Percentiles rank a stretch among this genome's conserved stretches.
Conservation (phyloP, 1,284 basidiomycete genomes). For the Rhodotorula sp. region DNA sequence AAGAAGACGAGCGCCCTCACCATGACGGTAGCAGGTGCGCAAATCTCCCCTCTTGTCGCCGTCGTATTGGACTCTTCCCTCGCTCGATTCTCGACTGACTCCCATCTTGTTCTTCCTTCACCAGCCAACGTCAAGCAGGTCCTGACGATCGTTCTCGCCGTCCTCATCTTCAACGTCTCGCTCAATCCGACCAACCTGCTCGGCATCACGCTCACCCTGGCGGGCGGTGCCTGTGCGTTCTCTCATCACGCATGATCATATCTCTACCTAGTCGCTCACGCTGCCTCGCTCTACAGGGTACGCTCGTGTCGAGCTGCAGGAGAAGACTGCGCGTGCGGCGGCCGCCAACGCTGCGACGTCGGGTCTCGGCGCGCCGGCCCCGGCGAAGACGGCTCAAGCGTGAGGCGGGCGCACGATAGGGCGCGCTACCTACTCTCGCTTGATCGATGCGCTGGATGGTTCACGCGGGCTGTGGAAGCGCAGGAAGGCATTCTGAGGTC, state of each 20-base stretch:
- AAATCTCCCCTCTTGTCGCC: constrained; percentile 11
- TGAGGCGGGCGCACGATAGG: too few relatives aligned
- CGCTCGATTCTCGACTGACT: fast-evolving
- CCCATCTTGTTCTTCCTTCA: neutral
- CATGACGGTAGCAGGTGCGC: constrained; percentile 82
- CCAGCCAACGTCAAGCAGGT: constrained; percentile 89
- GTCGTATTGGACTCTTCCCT: too few relatives aligned
- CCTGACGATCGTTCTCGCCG: constrained; percentile 81
- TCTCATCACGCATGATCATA: neutral
- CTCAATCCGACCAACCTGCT: constrained; percentile 75
- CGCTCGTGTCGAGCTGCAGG: constrained; percentile 38
- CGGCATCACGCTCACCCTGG: constrained; percentile 76
- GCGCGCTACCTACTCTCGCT: too few relatives aligned
- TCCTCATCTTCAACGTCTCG: constrained; percentile 74
- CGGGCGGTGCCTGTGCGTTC: constrained; percentile 66
- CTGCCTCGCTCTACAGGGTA: constrained; percentile 25
- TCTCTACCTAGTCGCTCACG: neutral
- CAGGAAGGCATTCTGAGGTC: too few relatives aligned
- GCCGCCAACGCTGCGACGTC: neutral
- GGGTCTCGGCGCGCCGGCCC: neutral
- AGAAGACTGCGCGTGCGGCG: constrained; percentile 31
- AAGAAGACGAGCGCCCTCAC: constrained; percentile 79
- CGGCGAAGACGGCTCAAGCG: too few relatives aligned
- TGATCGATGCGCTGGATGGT: too few relatives aligned
- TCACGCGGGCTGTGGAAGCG: too few relatives aligned